Percentiles rank a stretch among this genome's conserved stretches.
Conservation (phyloP, 257 asterid genomes). For the Jaltomata sinuosa region DNA sequence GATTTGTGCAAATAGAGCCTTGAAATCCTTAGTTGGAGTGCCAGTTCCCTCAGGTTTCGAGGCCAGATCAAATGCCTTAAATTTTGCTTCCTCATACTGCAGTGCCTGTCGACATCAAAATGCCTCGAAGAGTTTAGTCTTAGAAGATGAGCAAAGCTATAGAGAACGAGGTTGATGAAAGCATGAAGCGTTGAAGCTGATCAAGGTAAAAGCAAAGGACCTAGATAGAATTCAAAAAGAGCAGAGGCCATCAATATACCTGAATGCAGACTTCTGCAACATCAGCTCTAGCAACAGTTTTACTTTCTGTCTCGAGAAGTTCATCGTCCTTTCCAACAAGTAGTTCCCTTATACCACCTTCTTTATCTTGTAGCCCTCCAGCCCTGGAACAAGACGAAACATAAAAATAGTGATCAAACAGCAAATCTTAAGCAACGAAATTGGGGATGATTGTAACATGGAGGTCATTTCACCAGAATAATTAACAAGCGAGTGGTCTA, state of each 20-base stretch:
- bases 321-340: constrained; percentile 85
- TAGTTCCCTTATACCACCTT: constrained; percentile 80
- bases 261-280: constrained; percentile 92
- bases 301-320: constrained; percentile 76
- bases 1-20: constrained; percentile 72
- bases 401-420: neutral
- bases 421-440: neutral
- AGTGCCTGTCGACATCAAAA: constrained; percentile 48
- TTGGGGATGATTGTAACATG: neutral
- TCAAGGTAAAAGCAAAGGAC: neutral
- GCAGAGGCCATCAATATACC: constrained; percentile 17
- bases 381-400: constrained; percentile 40
- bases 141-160: neutral
- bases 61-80: constrained; percentile 81
- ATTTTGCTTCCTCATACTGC: constrained; percentile 67
- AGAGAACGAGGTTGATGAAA: neutral
- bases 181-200: neutral
- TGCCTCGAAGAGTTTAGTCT: neutral
- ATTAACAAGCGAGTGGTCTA: neutral
- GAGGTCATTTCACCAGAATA: neutral
- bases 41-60: constrained; percentile 87
- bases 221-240: neutral
- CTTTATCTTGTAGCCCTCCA: constrained; percentile 93
- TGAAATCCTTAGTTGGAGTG: constrained; percentile 70
- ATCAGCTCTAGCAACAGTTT: constrained; percentile 67